Conservation (phyloP, 805 yeast species). For the Candida pseudofarinosa region DNA sequence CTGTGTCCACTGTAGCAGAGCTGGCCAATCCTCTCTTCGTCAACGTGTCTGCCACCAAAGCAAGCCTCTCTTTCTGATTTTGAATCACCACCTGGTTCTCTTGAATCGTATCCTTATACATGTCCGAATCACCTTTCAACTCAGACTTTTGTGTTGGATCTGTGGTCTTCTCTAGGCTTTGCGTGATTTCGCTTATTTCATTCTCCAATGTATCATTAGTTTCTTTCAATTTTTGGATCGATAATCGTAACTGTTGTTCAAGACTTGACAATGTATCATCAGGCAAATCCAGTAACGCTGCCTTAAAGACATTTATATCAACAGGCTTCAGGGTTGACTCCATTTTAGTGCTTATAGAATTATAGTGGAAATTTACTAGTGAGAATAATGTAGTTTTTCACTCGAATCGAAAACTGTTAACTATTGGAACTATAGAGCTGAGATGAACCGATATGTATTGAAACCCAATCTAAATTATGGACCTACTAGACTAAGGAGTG, state of each 20-base stretch:
- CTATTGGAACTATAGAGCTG: no score
- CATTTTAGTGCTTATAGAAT: neutral
- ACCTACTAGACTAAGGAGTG: no score
- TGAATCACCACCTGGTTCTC: conserved; percentile 55
- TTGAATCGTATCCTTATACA: conserved; percentile 50
- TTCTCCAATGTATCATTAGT: conserved; percentile 47
- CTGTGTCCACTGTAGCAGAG: neutral
- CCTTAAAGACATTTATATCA: conserved; percentile 40
- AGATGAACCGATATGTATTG: neutral
- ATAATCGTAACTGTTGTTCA: conserved; percentile 24
- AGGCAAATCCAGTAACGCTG: conserved; percentile 51
- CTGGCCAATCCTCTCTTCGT: conserved; percentile 30
- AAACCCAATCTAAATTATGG: no score
- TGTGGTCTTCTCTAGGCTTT: conserved; percentile 7
- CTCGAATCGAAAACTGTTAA: no score
- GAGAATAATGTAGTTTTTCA: no score
- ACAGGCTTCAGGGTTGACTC: conserved; percentile 18
- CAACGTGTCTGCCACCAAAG: conserved; percentile 45
- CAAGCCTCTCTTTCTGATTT: conserved; percentile 47
- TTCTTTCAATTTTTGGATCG: conserved; percentile 44
- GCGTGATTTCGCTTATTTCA: conserved; percentile 28
- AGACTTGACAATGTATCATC: conserved; percentile 27
- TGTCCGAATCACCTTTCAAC: conserved; percentile 41
- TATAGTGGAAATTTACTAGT: neutral
- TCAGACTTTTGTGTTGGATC: conserved; percentile 15